Conservation (phyloP, 495 filamentous ascomycete species). For the Tuber brumale region DNA sequence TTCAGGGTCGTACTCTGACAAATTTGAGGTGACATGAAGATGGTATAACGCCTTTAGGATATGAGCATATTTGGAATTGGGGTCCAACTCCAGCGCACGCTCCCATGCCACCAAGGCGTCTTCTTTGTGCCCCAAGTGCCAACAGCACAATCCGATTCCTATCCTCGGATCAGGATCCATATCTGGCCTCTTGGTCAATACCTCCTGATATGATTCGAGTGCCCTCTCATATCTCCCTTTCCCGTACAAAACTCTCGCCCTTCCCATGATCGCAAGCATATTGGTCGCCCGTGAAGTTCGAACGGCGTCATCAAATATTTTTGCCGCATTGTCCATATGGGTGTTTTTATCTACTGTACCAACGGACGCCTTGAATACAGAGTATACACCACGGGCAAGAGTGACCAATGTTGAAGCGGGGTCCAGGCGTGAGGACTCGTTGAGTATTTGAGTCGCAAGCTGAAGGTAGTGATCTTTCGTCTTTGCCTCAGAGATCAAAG, state of each 20-base stretch:
- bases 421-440: slow-evolving; percentile 90
- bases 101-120: slow-evolving; percentile 88
- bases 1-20: slow-evolving; percentile 52
- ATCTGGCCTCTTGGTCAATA: slow-evolving; percentile 72
- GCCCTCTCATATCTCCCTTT: slow-evolving; percentile 76
- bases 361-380: slow-evolving; percentile 78
- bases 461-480: slow-evolving; percentile 92
- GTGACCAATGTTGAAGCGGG: slow-evolving; percentile 81
- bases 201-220: slow-evolving; percentile 76
- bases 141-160: slow-evolving; percentile 90
- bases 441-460: slow-evolving; percentile 78
- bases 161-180: slow-evolving; percentile 93
- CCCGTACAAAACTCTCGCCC: slow-evolving; percentile 74
- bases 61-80: slow-evolving; percentile 83
- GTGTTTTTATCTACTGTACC: slow-evolving; percentile 66
- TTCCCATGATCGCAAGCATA: slow-evolving; percentile 82
- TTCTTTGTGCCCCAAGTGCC: slow-evolving; percentile 89
- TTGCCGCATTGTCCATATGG: slow-evolving; percentile 70
- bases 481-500: slow-evolving; percentile 59
- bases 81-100: slow-evolving; percentile 72
- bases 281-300: slow-evolving; percentile 76
- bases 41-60: slow-evolving; percentile 84
- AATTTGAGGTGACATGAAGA: slow-evolving; percentile 68
- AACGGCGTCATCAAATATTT: slow-evolving; percentile 88
- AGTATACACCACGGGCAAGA: slow-evolving; percentile 84